Conservation (phyloP, 2,329 filamentous ascomycete genomes). For the Hypomyces perniciosus region DNA sequence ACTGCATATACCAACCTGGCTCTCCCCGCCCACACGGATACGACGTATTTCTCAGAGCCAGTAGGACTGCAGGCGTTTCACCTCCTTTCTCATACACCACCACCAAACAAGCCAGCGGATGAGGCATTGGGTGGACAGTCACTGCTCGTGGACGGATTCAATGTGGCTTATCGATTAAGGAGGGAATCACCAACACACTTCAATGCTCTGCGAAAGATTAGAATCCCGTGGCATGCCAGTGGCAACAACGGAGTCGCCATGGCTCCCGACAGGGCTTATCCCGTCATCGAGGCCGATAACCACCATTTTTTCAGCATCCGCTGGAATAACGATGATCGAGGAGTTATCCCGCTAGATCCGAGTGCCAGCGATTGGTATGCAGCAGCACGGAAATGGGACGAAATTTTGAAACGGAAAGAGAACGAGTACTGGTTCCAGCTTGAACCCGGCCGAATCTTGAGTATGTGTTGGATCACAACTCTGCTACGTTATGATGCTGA, state of each 20-base stretch:
- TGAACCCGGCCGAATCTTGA: conserved; percentile 67
- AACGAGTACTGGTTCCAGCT: conserved; percentile 78
- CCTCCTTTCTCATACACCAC: conserved; percentile 64
- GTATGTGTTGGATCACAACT: conserved; percentile 40
- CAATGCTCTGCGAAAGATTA: conserved; percentile 46
- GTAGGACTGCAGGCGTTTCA: conserved; percentile 91
- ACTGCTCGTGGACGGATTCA: conserved; percentile 81
- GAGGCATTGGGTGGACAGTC: conserved; percentile 61
- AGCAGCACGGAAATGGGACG: conserved; percentile 69
- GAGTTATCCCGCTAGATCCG: conserved; percentile 53
- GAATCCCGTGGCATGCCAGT: conserved; percentile 75
- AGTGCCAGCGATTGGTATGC: conserved; percentile 64
- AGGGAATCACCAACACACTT: conserved; percentile 51
- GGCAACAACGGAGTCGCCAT: conserved; percentile 83
- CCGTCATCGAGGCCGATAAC: conserved; percentile 61
- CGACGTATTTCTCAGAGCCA: conserved; percentile 90
- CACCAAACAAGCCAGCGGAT: conserved; percentile 27
- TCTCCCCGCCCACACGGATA: conserved; percentile 85
- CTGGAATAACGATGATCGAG: conserved; percentile 92
- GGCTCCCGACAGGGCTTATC: conserved; percentile 61
- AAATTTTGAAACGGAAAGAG: conserved; percentile 57
- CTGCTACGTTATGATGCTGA: background rate
- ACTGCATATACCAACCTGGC: conserved; percentile 86
- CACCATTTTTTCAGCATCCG: conserved; percentile 54
- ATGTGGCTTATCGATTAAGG: conserved; percentile 57